Evolutionary conservation across 352 stramenopile species (phyloP).

Genomic region (Pythium aphanidermatum): DNA sequence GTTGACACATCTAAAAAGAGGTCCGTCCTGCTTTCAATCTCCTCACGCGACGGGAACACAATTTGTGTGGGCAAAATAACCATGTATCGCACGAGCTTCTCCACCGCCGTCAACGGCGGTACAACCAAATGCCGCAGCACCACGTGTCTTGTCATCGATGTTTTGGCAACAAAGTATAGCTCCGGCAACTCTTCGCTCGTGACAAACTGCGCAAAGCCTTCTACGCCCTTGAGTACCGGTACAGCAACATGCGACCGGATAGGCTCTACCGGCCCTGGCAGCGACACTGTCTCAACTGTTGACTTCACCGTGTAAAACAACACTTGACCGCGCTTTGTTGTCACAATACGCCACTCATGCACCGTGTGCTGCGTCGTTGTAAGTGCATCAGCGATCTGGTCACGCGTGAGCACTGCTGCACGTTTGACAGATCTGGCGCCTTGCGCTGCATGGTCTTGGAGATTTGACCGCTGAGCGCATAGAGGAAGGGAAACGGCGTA

Average conservation of each 20-base stretch:
- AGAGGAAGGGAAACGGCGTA: slow-evolving; percentile 76
- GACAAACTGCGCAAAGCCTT: slow-evolving; percentile 70
- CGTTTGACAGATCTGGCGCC: slow-evolving; percentile 71
- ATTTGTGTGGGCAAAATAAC: slow-evolving; percentile 73
- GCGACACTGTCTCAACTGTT: slow-evolving; percentile 35
- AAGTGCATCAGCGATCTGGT: slow-evolving; percentile 55
- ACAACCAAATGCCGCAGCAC: slow-evolving; percentile 63
- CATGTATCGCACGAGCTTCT: slow-evolving; percentile 64
- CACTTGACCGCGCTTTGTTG: slow-evolving; percentile 47
- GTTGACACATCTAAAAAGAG: slow-evolving; percentile 72
- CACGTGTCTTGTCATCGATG: slow-evolving; percentile 56
- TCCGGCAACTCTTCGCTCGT: slow-evolving; percentile 78
- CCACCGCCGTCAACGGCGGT: slow-evolving; percentile 52
- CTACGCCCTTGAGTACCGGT: slow-evolving; percentile 57
- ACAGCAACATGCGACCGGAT: slow-evolving; percentile 52
- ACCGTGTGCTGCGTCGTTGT: slow-evolving; percentile 43
- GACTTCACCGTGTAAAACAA: slow-evolving; percentile 69
- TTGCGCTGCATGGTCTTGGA: slow-evolving; percentile 67
- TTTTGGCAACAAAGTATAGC: slow-evolving; percentile 84
- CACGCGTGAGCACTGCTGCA: slow-evolving; percentile 51
- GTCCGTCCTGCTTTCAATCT: slow-evolving; percentile 70
- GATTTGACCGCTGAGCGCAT: slow-evolving; percentile 60
- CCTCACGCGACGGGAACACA: slow-evolving; percentile 73
- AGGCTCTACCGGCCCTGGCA: slow-evolving; percentile 44
- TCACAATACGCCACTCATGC: slow-evolving; percentile 53